Base-by-base conservation (phyloP, 1,139 yeast species). In the Sugiyamaella novakii region DNA sequence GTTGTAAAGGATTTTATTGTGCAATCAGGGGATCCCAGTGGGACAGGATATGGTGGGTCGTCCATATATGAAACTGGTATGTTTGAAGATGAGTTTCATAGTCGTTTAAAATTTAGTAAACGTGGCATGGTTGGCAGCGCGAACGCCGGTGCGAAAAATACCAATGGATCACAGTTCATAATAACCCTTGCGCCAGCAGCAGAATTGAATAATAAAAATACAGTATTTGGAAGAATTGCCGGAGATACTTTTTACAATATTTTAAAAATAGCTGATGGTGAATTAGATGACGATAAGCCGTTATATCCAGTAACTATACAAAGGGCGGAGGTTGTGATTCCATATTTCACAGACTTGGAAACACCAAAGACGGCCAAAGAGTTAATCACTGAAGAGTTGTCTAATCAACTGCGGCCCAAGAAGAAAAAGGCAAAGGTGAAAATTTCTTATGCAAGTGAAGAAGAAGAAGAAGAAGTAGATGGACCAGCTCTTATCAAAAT, bases 181-280 rank as follows among this genome's bases (percentile, higher is more conserved):
- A 75, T 83, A 24, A 79, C 86, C 0, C 61, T 80, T 51, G 69
- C 67, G 2, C 75, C 76, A 1, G 54, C 69, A 2, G 67, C 72
- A 8, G 62, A 74, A 21, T 72, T 77, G 49, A 73, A 77, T 54
- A 70, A 73, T 27, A 72, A 72, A 50, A 73, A 74, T 54, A 80
- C 83, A 0, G 62, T 83, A 14, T 73, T 87, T 59, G 95, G 95
- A 0, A 76, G 78, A 52, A 70, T 86, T 10, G 75, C 74, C 2
- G 88, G 83, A 1, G 81, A 80, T 27, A 72, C 85, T 0, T 74
- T 81, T 3, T 78, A 76, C 67, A 80, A 75, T 35, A 75, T 82
- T 10, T 65, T 77, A 39, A 71, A 73, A 45, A 81, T 84, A 7
- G 69, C 75, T 1, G 79, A 78, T 37, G 71, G 76, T 10, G 85